Percentiles rank a stretch among this genome's conserved stretches.
Evolutionary conservation across 192 early-diverging fungal genomes (phyloP).

Genomic region (Spinellus fusiger): DNA sequence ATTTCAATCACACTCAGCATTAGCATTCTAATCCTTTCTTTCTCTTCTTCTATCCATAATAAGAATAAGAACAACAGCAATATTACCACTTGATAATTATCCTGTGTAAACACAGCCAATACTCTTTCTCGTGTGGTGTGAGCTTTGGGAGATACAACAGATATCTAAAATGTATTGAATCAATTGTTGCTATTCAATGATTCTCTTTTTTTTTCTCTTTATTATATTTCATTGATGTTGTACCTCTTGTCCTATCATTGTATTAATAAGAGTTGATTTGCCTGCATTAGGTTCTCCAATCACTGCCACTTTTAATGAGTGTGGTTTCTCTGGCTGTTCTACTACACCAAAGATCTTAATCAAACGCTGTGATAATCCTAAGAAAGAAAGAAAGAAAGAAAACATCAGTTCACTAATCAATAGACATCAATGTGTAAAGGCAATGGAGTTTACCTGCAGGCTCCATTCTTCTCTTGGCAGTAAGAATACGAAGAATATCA

Average conservation of each 20-base stretch:
- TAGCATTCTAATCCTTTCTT: no score
- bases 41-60: conserved; percentile 38
- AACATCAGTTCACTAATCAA: no score
- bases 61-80: conserved; percentile 46
- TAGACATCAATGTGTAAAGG: no score
- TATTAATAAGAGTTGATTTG: conserved; percentile 75
- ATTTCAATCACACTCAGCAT: not conserved
- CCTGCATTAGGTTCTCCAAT: conserved; percentile 70
- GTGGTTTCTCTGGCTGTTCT: conserved; percentile 55
- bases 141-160: conserved; percentile 61
- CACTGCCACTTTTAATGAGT: conserved; percentile 54
- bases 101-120: conserved; percentile 48
- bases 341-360: conserved; percentile 35
- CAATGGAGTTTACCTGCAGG: no score
- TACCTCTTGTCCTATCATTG: conserved; percentile 45
- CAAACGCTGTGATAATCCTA: conserved; percentile 29
- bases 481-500: no score
- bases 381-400: not conserved
- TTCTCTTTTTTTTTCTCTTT: not conserved
- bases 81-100: conserved; percentile 57
- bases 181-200: not conserved
- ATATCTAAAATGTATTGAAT: conserved; percentile 40
- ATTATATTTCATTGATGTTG: not conserved
- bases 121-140: conserved; percentile 69
- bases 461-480: no score